Evolutionary conservation across 2,329 filamentous ascomycete species (phyloP).

Genomic region (Proliferodiscus dingleyae): DNA sequence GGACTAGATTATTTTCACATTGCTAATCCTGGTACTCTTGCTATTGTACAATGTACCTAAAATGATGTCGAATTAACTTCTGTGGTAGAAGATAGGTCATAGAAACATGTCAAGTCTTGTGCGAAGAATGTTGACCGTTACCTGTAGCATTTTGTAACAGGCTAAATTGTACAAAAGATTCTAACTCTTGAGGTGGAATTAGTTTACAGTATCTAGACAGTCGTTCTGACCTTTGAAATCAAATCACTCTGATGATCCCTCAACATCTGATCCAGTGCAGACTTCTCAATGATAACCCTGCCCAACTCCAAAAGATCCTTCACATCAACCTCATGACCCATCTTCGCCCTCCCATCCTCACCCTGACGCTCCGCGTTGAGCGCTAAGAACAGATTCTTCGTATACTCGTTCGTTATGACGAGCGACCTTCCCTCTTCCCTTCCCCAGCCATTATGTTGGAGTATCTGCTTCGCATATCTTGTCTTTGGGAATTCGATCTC

Average conservation of each 20-base stretch:
- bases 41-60: too few relatives aligned
- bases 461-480: conserved; percentile 61
- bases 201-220: conserved; percentile 17
- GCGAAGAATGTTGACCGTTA: too few relatives aligned
- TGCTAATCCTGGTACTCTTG: too few relatives aligned
- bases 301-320: conserved; percentile 88
- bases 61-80: too few relatives aligned
- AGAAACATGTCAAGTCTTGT: too few relatives aligned
- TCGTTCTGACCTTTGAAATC: conserved; percentile 20
- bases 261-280: conserved; percentile 72
- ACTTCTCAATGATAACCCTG: conserved; percentile 79
- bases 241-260: conserved; percentile 66
- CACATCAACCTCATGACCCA: conserved; percentile 80
- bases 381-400: conserved; percentile 61
- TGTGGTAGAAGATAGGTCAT: too few relatives aligned
- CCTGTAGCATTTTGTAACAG: too few relatives aligned
- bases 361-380: conserved; percentile 60
- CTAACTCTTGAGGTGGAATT: neutral
- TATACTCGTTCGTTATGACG: conserved; percentile 61
- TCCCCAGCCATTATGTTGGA: conserved; percentile 67
- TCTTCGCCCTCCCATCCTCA: conserved; percentile 64
- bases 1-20: too few relatives aligned
- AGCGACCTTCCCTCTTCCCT: conserved; percentile 64
- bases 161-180: too few relatives aligned
- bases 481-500: conserved; percentile 52